A percentile compares a stretch with the other conserved stretches of the same genome.
phyloP scores from a whole-genome alignment of 345 rosid genomes.

The Clarkia xantiana region DNA sequence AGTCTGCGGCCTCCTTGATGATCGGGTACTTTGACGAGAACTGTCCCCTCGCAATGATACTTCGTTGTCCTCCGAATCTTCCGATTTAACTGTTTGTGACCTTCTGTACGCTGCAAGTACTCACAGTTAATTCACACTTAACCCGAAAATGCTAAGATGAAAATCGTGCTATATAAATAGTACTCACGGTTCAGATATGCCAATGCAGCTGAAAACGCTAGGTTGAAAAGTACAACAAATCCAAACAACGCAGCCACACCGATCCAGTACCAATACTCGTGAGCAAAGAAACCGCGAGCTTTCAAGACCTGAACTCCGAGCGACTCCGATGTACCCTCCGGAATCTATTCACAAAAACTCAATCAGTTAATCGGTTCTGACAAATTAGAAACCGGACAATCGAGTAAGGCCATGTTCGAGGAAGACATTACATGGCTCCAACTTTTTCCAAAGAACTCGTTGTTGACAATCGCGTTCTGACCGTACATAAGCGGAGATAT shows the following conservation, averaged over 20 bases:
- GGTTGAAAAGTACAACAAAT: conserved; percentile 25
- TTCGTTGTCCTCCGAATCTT: conserved; percentile 24
- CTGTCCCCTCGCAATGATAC: conserved; percentile 12
- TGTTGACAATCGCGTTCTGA: conserved; percentile 34
- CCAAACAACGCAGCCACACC: conserved; percentile 29
- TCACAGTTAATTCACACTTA: no score
- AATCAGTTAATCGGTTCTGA: neutral
- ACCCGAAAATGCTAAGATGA: no score
- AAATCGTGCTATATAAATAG: no score
- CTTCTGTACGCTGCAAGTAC: conserved; percentile 40
- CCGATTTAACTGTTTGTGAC: conserved; percentile 30
- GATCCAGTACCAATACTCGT: conserved; percentile 41
- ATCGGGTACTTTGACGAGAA: conserved; percentile 9
- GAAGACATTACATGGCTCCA: conserved; percentile 29
- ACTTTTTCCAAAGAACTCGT: conserved; percentile 38
- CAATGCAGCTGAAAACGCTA: conserved; percentile 20
- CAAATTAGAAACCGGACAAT: neutral
- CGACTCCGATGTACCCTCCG: conserved; percentile 10
- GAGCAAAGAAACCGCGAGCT: conserved; percentile 25
- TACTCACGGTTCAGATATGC: conserved; percentile 26
- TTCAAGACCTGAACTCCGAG: conserved; percentile 32
- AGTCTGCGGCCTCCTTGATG: neutral
- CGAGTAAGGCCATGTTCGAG: neutral
- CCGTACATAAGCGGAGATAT: conserved; percentile 47
- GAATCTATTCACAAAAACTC: neutral